Base-by-base conservation (phyloP, 805 yeast genomes). In the Starmerella gropengiesseri region DNA sequence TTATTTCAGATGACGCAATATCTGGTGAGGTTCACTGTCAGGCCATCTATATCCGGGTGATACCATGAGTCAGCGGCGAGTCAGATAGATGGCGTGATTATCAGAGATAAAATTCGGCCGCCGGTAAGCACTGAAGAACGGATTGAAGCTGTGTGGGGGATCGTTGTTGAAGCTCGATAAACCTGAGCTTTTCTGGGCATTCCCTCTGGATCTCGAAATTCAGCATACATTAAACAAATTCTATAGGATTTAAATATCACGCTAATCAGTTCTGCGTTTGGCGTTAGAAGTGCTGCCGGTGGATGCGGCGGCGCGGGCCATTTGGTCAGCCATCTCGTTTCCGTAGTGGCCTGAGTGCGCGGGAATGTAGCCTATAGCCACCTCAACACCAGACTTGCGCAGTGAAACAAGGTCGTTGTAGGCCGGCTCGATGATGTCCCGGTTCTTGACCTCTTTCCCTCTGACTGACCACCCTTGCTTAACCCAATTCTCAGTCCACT, bases 271-370 rank as follows among this genome's bases (percentile, higher is more conserved):
- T n/a, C n/a, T n/a, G n/a, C n/a, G n/a, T n/a, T n/a, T n/a, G n/a
- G n/a, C n/a, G n/a, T n/a, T n/a, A n/a, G n/a, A n/a, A n/a, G n/a
- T n/a, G n/a, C n/a, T n/a, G n/a, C n/a, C n/a, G n/a, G n/a, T n/a
- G n/a, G n/a, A n/a, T n/a, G 62, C 59, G 7, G 82, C 91, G n/a
- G 50, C 40, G 44, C 70, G 78, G 2, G 95, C 95, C 37, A 86
- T 63, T 37, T 55, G 55, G 56, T 86, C 95, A 0, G 95, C 95
- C 55, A 57, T 65, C 47, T 77, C 85, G 55, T 86, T 87, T 0
- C 95, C 95, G 11, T 54, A 58, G 28, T 64, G 61, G 1, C 83
- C 87, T 14, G 67, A 60, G 58, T 87, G 95, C 0, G 89, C 95
- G 44, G 63, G 66, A 5, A 84, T 89, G 65, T 89, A 76, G 4